These are phyloP conservation scores for Smallanthus sonchifolius DNA, from an alignment of 129 eudicot genomes.

Conservation along the genomic window DNA sequence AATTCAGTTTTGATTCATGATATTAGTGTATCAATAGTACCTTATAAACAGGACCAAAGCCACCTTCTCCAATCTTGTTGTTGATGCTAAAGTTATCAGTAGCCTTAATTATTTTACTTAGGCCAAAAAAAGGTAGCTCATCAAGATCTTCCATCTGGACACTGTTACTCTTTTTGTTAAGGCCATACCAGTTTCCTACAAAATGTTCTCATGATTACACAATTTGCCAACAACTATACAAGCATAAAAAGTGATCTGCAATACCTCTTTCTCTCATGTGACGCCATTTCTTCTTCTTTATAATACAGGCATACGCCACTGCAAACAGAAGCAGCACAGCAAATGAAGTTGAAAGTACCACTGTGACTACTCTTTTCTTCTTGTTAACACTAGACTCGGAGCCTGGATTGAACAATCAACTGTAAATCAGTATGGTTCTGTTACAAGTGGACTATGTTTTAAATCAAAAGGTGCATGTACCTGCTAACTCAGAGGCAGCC, in stretches of 20 bases:
- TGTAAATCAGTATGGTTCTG: constrained; percentile 2
- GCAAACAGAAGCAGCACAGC: constrained; percentile 5
- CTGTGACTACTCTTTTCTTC: neutral
- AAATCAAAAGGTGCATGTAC: constrained; percentile 15
- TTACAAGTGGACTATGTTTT: neutral
- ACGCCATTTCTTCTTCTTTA: constrained; percentile 3
- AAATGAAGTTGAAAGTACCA: neutral
- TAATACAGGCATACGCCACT: neutral
- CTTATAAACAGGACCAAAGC: constrained; percentile 35
- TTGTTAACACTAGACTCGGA: neutral
- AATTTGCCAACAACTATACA: neutral
- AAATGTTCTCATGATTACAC: neutral
- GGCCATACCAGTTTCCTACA: neutral
- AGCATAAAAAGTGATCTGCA: neutral
- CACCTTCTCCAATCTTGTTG: constrained; percentile 35
- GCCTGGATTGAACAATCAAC: neutral
- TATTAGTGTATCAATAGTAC: neutral
- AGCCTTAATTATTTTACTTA: constrained; percentile 13
- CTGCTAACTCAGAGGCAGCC: constrained; percentile 35
- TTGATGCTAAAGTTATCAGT: constrained; percentile 18
- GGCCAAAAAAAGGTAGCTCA: constrained; percentile 22
- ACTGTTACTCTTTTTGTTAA: neutral
- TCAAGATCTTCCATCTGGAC: constrained; percentile 17
- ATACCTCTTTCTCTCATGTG: constrained; percentile 10
- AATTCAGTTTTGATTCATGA: neutral